Base-by-base conservation (phyloP, 805 yeast species). In the Ogataea pilisensis region DNA sequence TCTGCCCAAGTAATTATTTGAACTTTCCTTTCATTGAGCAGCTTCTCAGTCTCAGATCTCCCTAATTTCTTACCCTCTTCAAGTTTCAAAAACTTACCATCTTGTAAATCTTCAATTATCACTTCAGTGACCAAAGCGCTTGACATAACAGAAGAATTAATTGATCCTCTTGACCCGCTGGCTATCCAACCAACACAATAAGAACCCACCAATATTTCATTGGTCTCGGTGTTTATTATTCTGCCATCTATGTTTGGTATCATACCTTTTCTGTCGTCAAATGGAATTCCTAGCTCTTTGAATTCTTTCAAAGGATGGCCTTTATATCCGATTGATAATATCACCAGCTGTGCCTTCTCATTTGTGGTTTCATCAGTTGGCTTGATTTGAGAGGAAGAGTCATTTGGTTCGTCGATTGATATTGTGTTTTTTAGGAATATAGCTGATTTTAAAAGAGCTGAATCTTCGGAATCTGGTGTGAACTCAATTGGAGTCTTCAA, bases 111-210 rank as follows among this genome's bases (percentile, higher is more conserved):
- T 28, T 71, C 66, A 14, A 79, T 54, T 0, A 93, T 69, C 11
- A 70, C 64, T 21, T 79, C 86, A 0, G 88, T 91, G 0, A 91
- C 81, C 8, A 78, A 74, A 47, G 82, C 82, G 1, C 96, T 78
- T 44, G 85, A 89, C 73, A 82, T 75, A 83, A 91, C 85, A 0
- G 98, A 88, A 12, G 86, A 73, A 14, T 95, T 95, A 49, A 93
- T 93, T 3, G 88, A 95, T 1, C 99, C 99, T 22, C 75, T 74
- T 7, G 95, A 85, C 1, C 95, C 95, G 38, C 76, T 80, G 42
- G 84, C 78, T 35, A 89, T 81, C 99, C 99, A 93, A 0, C 99
- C 99, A 8, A 89, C 69, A 2, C 85, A 80, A 52, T 89, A 91
- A 43, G 87, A 64, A 0, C 87, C 83, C 2, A 55, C 55, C 34